phyloP scores from a whole-genome alignment of 345 rosid species.

The Rhizophora apiculata region DNA sequence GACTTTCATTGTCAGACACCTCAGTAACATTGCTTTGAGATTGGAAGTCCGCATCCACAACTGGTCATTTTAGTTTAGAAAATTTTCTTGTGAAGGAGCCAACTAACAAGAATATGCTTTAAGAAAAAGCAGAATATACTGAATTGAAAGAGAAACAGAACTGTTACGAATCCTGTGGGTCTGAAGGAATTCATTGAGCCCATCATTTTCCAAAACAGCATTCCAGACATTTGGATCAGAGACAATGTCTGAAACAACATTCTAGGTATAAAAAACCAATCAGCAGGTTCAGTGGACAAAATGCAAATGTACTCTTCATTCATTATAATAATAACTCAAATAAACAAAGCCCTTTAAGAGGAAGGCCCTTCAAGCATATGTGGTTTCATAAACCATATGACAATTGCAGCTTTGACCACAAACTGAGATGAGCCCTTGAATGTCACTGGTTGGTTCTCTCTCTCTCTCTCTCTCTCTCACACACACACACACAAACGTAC shows the following conservation, averaged over 20 bases:
- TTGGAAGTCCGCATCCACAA: constrained; percentile 22
- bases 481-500: too few relatives aligned
- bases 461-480: too few relatives aligned
- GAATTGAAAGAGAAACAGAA: background rate
- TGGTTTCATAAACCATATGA: too few relatives aligned
- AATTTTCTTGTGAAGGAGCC: background rate
- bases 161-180: constrained; percentile 41
- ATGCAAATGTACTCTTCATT: too few relatives aligned
- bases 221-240: constrained; percentile 67
- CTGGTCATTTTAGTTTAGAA: background rate
- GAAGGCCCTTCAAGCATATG: too few relatives aligned
- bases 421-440: too few relatives aligned
- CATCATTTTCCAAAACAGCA: constrained; percentile 55
- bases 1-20: constrained; percentile 22
- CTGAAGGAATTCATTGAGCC: constrained; percentile 41
- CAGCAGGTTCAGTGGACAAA: too few relatives aligned
- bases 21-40: constrained; percentile 24
- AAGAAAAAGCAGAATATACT: background rate
- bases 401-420: too few relatives aligned
- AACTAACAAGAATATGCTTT: background rate
- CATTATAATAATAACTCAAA: too few relatives aligned
- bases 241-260: constrained; percentile 71
- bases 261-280: constrained; percentile 26
- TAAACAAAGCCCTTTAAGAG: too few relatives aligned
- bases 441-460: too few relatives aligned